phyloP scores from a whole-genome alignment of 371 early-diverging fungal species.

The Rhizopus sp. region DNA sequence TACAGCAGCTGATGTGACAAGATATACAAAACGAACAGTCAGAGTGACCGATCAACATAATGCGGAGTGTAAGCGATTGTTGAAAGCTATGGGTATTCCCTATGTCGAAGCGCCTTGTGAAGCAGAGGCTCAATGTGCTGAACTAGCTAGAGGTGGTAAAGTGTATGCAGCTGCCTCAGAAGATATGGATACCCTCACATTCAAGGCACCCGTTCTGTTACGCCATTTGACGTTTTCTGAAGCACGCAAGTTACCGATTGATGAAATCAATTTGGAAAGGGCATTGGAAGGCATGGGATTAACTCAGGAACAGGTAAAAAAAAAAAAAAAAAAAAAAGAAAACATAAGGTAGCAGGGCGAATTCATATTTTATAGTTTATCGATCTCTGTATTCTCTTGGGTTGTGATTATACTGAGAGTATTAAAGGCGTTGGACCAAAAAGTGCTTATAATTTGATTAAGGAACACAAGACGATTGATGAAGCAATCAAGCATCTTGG shows the following conservation, averaged over 20 bases:
- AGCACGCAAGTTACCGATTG: conserved; percentile 88
- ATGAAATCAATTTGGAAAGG: conserved; percentile 86
- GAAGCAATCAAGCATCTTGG: conserved; percentile 78
- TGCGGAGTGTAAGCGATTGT: conserved; percentile 91
- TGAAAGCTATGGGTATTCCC: conserved; percentile 98
- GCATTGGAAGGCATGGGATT: conserved; percentile 87
- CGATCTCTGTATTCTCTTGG: conserved; percentile 98
- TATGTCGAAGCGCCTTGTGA: conserved; percentile 98
- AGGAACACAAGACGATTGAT: conserved; percentile 90
- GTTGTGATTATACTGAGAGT: conserved; percentile 99
- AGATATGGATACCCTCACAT: conserved; percentile 99
- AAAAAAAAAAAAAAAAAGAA: not conserved
- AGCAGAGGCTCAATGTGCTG: conserved; percentile 99
- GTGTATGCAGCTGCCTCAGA: conserved; percentile 99
- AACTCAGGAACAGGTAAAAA: conserved; percentile 66
- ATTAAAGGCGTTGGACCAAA: conserved; percentile 97
- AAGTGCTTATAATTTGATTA: conserved; percentile 88
- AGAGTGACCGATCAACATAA: conserved; percentile 96
- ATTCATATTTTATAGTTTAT: conserved; percentile 74
- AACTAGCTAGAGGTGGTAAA: conserved; percentile 83
- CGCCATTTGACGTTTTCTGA: conserved; percentile 97
- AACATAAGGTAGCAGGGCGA: not conserved
- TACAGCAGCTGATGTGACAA: conserved; percentile 85
- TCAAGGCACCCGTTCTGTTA: conserved; percentile 90
- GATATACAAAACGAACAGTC: conserved; percentile 91